Evolutionary conservation across 306 rosid species (phyloP).

Genomic region (Quercus cerris): DNA sequence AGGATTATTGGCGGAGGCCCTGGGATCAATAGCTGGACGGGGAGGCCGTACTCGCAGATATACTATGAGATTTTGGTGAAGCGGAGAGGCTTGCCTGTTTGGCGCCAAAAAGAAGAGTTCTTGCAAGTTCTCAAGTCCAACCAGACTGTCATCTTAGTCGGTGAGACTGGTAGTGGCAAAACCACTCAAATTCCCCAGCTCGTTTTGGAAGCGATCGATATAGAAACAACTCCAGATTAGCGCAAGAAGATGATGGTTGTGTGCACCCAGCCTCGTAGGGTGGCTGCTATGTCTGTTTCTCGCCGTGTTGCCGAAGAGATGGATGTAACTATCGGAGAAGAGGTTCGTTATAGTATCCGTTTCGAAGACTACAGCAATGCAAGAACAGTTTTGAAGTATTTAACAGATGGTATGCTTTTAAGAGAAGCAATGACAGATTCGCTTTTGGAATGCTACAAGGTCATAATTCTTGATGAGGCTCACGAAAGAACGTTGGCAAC

Average conservation of each 20-base stretch:
- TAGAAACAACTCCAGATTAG: constrained; percentile 49
- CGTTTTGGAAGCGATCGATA: constrained; percentile 79
- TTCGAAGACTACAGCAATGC: constrained; percentile 93
- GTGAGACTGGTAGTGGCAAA: constrained; percentile 98
- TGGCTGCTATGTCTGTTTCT: constrained; percentile 98
- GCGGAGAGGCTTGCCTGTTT: constrained; percentile 79
- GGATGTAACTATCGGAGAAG: constrained; percentile 95
- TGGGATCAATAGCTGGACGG: constrained; percentile 65
- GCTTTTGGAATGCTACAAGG: constrained; percentile 84
- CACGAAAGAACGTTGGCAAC: constrained; percentile 97
- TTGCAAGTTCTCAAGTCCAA: constrained; percentile 56
- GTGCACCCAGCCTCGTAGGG: constrained; percentile 94
- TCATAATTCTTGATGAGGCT: constrained; percentile 91
- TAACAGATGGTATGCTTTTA: constrained; percentile 94
- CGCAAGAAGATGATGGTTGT: constrained; percentile 86
- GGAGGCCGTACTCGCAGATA: constrained; percentile 65
- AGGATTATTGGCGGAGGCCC: background rate
- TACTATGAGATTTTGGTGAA: constrained; percentile 74
- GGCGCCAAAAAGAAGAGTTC: constrained; percentile 90
- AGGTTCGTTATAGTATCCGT: constrained; percentile 96
- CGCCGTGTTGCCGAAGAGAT: constrained; percentile 93
- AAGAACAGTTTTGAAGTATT: constrained; percentile 86
- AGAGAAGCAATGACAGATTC: constrained; percentile 98
- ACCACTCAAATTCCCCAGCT: constrained; percentile 95
- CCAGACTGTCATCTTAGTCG: constrained; percentile 74